phyloP scores from a whole-genome alignment of 1,284 basidiomycete species.

The Lentinula novae-zelandiae region DNA sequence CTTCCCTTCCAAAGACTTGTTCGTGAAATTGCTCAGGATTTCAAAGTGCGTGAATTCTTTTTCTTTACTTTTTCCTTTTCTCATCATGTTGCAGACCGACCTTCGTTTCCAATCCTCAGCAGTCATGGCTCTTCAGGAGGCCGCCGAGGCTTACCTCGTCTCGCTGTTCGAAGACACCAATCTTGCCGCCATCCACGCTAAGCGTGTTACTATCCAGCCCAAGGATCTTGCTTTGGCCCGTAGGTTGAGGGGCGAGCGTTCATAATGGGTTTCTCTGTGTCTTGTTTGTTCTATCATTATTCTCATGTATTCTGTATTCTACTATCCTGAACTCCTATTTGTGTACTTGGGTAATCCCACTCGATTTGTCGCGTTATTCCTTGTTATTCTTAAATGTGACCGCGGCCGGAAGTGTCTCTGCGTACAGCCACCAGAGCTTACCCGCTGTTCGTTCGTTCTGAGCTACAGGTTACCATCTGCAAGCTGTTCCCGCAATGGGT shows the following conservation, averaged over 20 bases:
- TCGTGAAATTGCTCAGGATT: slow-evolving; percentile 90
- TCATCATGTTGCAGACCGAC: slow-evolving; percentile 44
- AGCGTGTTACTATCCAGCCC: slow-evolving; percentile 79
- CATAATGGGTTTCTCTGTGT: slow-evolving; percentile 31
- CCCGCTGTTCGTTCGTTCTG: no score
- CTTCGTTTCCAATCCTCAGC: slow-evolving; percentile 91
- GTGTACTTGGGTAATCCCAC: slow-evolving; percentile 14
- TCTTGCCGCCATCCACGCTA: slow-evolving; percentile 69
- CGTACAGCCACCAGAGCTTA: no score
- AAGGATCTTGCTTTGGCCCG: slow-evolving; percentile 80
- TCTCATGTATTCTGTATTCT: slow-evolving; percentile 18
- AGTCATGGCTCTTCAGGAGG: slow-evolving; percentile 76
- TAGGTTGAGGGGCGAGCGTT: slow-evolving; percentile 72
- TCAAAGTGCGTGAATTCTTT: slow-evolving; percentile 56
- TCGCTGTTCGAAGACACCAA: slow-evolving; percentile 73
- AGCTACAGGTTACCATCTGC: no score
- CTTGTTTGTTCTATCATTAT: slow-evolving; percentile 10
- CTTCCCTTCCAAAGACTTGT: slow-evolving; percentile 91
- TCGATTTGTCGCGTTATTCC: neutral
- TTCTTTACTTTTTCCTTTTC: no score
- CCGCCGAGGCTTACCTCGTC: slow-evolving; percentile 75
- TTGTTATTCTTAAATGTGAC: neutral
- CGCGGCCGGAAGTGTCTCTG: neutral
- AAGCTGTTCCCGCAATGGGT: no score
- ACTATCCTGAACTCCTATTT: slow-evolving; percentile 7